Base-by-base conservation (phyloP, 1,284 basidiomycete genomes). In the Moesziomyces sp. region DNA sequence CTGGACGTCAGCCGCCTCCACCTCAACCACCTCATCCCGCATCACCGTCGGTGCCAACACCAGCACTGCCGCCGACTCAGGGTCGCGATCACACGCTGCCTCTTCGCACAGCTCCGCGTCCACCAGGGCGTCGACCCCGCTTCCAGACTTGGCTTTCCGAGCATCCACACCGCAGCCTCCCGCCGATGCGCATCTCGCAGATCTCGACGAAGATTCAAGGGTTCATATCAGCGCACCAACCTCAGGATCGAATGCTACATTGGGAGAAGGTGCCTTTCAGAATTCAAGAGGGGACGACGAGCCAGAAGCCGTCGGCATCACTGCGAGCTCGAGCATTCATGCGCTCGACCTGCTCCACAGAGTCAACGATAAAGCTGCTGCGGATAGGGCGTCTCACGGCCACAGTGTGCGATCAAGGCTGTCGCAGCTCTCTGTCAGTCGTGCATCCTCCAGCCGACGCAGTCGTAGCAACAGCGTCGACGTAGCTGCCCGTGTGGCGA, bases 311-410 rank as follows among this genome's bases (percentile, higher is more conserved):
- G 52, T 69, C n/a, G 66, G 66, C 24, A 55, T 63, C 5, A 69
- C 52, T 1, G 49, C 52, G 2, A 60, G 62, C 46, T 62, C 59
- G 10, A 73, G 59, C 49, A 54, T 66, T 21, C 70, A 73, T 46
- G 70, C 70, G 21, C 70, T 73, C 14, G 64, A 73, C 23, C 40
- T 73, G 24, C 60, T 73, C 5, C 60, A 73, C 30, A 56, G 59
- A 2, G 70, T 73, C 64, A 73, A 67, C 21, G 60, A 67, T 26
- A 53, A 48, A 38, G 70, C 70, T 10, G 70, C 70, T 3, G 70
- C 64, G 5, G 70, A 73, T 21, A 26, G 60, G 11, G 70, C 56
- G 2, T 43, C 59, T 5, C 35, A 57, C 7, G 52, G 35, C 7
- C 52, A 56, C 19, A 63, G 45, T 8, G 19, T 73, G 14, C 64